Base-by-base conservation (phyloP, 805 yeast species). In the Diddensiella transvaalensis region DNA sequence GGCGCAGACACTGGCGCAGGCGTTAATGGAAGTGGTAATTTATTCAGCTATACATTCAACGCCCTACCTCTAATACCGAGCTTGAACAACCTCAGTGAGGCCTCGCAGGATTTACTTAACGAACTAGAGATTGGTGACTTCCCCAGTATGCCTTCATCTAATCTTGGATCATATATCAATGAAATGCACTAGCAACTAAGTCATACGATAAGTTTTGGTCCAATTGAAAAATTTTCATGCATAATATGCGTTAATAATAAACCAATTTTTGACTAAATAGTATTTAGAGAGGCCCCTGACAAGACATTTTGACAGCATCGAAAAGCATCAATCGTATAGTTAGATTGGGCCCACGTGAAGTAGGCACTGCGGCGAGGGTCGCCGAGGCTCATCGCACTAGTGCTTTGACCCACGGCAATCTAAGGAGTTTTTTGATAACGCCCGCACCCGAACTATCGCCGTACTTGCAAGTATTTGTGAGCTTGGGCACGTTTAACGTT, bases 21-120 rank as follows among this genome's bases (percentile, higher is more conserved):
- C 8, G 32, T 8, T 26, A 13, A 13, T 8, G 32, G 19, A 3
- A 2, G 23, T 13, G 5, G 19, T 17, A 19, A 44, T 21, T 17
- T 33, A 10, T 22, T 36, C n/a, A 30, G 38, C 23, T 8, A 15
- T 15, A 8, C 21, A 8, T 13, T 13, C 13, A 17, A 35, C 38
- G 21, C 8, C 38, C 8, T 35, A 35, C 47, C 47, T 4, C 48
- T 45, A 22, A 30, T 45, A 35, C 48, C 44, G 5, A 38, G 26
- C 29, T 5, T 45, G 8, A 35, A 35, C 32, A 39, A 19, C 6
- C 15, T 45, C 29, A 38, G 39, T 30, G 44, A 45, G 19, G n/a
- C 23, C n/a, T 45, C 44, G 13, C 48, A 45, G 22, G 47, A 44
- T 22, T 13, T 44, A 11, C 47, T 44, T 4, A 44, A 22, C 33